These are phyloP conservation scores for Alternaria triticina DNA, from an alignment of 2,329 filamentous ascomycete genomes.

Conservation along the genomic window DNA sequence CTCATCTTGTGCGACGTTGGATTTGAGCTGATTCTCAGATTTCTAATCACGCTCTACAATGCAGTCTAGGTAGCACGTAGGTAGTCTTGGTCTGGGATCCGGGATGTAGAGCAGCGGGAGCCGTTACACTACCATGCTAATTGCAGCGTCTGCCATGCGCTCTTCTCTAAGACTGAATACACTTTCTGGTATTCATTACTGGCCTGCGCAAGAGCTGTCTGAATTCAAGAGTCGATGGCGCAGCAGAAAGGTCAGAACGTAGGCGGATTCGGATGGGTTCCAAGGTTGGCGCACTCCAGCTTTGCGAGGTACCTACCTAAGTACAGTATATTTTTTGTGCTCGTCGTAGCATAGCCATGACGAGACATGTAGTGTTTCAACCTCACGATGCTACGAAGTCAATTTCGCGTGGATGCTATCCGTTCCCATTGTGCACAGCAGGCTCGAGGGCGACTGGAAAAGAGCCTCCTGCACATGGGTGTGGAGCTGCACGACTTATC, in stretches of 20 bases:
- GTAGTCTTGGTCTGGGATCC: background rate
- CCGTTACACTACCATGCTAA: background rate
- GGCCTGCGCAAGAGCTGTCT: background rate
- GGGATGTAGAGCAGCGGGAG: background rate
- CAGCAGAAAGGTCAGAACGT: background rate
- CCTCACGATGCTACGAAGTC: too few species aligned
- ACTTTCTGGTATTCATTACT: background rate
- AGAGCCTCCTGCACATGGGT: background rate
- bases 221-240: too few species aligned
- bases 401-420: background rate
- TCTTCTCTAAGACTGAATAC: background rate
- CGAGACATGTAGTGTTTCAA: background rate
- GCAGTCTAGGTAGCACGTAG: background rate
- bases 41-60: background rate
- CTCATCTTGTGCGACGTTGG: background rate
- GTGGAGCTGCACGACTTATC: background rate
- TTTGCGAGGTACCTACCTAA: too few species aligned
- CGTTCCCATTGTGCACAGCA: background rate
- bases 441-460: background rate
- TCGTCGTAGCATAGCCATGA: background rate
- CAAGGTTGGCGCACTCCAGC: too few species aligned
- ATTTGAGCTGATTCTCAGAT: background rate
- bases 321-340: too few species aligned
- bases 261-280: background rate
- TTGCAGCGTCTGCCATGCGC: background rate